Conservation (phyloP, 306 rosid species). For the Vigna trinervia region DNA sequence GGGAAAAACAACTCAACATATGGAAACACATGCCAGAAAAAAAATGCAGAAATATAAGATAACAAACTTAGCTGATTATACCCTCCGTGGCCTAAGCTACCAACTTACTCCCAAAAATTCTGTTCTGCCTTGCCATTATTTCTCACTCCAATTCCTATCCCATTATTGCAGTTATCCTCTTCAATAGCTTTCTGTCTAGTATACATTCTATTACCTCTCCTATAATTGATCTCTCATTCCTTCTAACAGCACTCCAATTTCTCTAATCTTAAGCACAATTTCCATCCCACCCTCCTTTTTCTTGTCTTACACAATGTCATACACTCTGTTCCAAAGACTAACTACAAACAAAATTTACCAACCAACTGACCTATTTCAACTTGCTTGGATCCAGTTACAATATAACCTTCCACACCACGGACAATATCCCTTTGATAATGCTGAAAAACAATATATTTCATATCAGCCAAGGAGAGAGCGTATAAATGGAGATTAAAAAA, state of each 20-base stretch:
- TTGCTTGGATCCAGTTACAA: slow-evolving; percentile 95
- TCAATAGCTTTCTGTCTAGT: neutral
- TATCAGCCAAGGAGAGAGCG: slow-evolving; percentile 23
- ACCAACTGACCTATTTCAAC: slow-evolving; percentile 80
- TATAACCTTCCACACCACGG: slow-evolving; percentile 96
- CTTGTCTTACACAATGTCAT: neutral
- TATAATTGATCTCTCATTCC: neutral
- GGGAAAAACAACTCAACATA: neutral
- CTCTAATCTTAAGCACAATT: neutral
- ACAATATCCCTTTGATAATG: slow-evolving; percentile 98
- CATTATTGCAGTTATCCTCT: slow-evolving; percentile 9
- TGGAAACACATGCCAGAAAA: slow-evolving; percentile 9
- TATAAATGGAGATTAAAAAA: slow-evolving; percentile 17
- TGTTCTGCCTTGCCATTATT: neutral
- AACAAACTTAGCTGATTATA: slow-evolving; percentile 13
- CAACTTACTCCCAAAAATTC: slow-evolving; percentile 17
- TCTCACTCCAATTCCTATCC: slow-evolving; percentile 13
- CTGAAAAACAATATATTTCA: slow-evolving; percentile 50
- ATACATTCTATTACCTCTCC: slow-evolving; percentile 5
- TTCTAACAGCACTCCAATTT: slow-evolving; percentile 19
- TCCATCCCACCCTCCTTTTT: neutral
- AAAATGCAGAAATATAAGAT: slow-evolving; percentile 34
- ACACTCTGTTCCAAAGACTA: slow-evolving; percentile 8
- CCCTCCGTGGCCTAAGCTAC: slow-evolving; percentile 24
- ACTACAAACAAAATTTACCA: slow-evolving; percentile 28